These are phyloP conservation scores for Kazachstania africana DNA, from an alignment of 805 yeast species.

Conservation along the genomic window DNA sequence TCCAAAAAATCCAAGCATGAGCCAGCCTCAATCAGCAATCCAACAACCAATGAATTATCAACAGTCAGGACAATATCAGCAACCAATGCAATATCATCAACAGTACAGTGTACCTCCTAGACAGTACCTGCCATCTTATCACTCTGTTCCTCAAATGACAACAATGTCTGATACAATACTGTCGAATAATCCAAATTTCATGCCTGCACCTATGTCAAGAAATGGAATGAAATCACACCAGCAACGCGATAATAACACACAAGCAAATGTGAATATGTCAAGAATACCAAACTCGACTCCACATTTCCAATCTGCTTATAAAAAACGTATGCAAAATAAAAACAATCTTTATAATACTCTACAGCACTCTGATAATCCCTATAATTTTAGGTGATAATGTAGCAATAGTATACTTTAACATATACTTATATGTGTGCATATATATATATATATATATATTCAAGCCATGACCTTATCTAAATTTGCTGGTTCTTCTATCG, in stretches of 20 bases:
- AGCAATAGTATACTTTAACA: background rate
- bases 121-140: conserved; percentile 12
- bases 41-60: conserved; percentile 1
- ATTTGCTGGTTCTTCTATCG: background rate
- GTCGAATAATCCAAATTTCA: conserved; percentile 39
- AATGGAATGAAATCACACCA: conserved; percentile 1
- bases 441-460: conserved; percentile 1
- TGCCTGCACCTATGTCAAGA: conserved; percentile 2
- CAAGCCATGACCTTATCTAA: background rate
- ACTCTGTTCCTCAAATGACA: conserved; percentile 10
- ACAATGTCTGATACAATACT: conserved; percentile 33
- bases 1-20: background rate
- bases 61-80: conserved; percentile 3
- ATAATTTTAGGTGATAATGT: conserved; percentile 26
- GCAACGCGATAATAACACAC: conserved; percentile 1
- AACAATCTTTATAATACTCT: conserved; percentile 14
- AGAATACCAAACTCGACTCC: conserved; percentile 5
- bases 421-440: background rate
- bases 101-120: conserved; percentile 1
- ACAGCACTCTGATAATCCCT: conserved; percentile 37
- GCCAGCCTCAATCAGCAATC: background rate
- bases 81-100: conserved; percentile 4
- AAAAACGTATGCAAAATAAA: conserved; percentile 23
- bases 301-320: conserved; percentile 31
- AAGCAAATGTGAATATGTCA: conserved; percentile 1